A percentile compares a stretch with the other conserved stretches of the same genome.
phyloP scores from a whole-genome alignment of 371 early-diverging fungal genomes.

The Mucor indicus region DNA sequence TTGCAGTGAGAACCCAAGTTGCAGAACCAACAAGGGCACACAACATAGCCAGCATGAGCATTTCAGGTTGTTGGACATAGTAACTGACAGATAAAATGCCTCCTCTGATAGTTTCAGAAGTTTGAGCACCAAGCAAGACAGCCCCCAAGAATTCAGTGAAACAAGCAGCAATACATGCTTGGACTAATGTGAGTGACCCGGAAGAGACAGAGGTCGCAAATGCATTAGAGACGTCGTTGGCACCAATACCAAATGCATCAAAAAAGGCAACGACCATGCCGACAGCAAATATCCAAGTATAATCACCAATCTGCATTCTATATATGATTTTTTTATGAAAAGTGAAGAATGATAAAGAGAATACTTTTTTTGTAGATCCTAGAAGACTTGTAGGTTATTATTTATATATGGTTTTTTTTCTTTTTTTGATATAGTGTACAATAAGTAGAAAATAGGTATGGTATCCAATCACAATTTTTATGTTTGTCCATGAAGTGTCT shows the following conservation, averaged over 20 bases:
- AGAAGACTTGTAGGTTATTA: too few species aligned
- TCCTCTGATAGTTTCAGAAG: constrained; percentile 75
- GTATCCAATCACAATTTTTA: too few species aligned
- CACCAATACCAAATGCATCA: constrained; percentile 74
- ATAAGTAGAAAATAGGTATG: too few species aligned
- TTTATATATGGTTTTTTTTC: too few species aligned
- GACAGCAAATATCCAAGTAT: constrained; percentile 76
- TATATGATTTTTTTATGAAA: not conserved
- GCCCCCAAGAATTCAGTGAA: constrained; percentile 89
- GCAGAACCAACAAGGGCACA: constrained; percentile 78
- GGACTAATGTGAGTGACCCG: constrained; percentile 68
- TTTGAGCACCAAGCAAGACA: constrained; percentile 71
- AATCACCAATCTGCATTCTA: constrained; percentile 43
- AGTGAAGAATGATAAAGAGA: too few species aligned
- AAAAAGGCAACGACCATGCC: constrained; percentile 64
- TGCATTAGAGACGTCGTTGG: constrained; percentile 90
- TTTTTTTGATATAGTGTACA: too few species aligned
- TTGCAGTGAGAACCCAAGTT: constrained; percentile 76
- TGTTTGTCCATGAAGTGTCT: too few species aligned
- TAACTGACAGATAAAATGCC: constrained; percentile 58
- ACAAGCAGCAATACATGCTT: constrained; percentile 77
- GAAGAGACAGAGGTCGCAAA: constrained; percentile 93
- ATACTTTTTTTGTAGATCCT: too few species aligned
- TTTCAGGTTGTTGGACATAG: constrained; percentile 61
- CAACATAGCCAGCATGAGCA: constrained; percentile 82